Evolutionary conservation across 202 grass and related monocot genomes (phyloP).

Genomic region (Schoenoplectus triqueter): DNA sequence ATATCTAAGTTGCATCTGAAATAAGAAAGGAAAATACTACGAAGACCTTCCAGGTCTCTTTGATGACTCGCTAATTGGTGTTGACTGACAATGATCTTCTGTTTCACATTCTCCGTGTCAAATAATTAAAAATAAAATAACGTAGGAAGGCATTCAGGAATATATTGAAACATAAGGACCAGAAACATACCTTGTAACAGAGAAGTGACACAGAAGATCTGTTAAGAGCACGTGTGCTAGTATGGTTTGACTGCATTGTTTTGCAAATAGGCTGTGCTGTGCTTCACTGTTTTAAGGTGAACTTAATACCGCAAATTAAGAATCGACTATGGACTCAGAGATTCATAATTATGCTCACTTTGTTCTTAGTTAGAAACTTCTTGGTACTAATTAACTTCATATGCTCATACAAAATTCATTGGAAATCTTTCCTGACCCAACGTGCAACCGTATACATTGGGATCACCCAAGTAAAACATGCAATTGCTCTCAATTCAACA

Average conservation of each 20-base stretch:
- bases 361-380: too few relatives aligned
- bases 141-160: too few relatives aligned
- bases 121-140: not conserved
- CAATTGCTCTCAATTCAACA: not conserved
- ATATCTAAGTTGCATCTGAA: not conserved
- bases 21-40: constrained; percentile 9
- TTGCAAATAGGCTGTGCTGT: not conserved
- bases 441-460: not conserved
- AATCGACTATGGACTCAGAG: not conserved
- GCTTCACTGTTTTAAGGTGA: not conserved
- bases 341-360: not conserved
- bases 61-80: not conserved
- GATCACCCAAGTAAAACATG: not conserved
- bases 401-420: not conserved
- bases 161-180: not conserved
- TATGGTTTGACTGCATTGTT: not conserved
- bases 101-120: not conserved
- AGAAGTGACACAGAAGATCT: constrained; percentile 4
- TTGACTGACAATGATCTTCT: not conserved
- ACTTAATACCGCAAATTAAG: not conserved
- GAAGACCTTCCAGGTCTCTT: not conserved
- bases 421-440: not conserved
- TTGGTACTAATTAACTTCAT: not conserved
- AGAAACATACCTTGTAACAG: not conserved
- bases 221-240: not conserved